These are phyloP conservation scores for Hamamelis virginiana DNA, from an alignment of 164 flowering plant species.

Conservation along the genomic window DNA sequence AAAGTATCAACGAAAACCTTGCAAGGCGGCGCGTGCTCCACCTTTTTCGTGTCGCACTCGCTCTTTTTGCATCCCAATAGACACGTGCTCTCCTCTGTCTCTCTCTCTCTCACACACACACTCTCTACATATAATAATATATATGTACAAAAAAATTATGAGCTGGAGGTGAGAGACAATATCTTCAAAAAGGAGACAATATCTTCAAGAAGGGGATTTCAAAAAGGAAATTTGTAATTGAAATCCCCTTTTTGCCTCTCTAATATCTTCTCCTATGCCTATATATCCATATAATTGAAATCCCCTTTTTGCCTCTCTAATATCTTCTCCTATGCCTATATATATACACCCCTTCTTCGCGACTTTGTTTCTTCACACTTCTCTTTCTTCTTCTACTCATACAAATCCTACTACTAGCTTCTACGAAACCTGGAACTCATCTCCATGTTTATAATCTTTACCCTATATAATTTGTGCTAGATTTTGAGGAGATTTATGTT, in stretches of 20 bases:
- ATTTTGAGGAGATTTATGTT: too few species aligned
- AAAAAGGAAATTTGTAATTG: slow-evolving; percentile 46
- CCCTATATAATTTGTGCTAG: too few species aligned
- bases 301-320: background rate
- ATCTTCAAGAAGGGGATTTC: too few species aligned
- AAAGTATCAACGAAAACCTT: too few species aligned
- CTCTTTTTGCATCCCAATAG: slow-evolving; percentile 11
- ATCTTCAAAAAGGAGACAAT: too few species aligned
- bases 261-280: background rate
- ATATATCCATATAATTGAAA: too few species aligned
- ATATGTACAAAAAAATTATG: slow-evolving; percentile 22
- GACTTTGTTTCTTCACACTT: background rate
- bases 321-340: too few species aligned
- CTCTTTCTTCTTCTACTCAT: background rate
- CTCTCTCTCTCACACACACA: slow-evolving; percentile 9
- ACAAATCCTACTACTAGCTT: background rate
- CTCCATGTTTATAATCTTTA: slow-evolving; percentile 1
- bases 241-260: slow-evolving; percentile 1
- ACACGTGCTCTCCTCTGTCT: background rate
- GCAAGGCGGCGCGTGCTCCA: background rate
- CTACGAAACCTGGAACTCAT: slow-evolving; percentile 9
- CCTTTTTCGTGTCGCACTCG: slow-evolving; percentile 7
- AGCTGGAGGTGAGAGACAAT: too few species aligned
- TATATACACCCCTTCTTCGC: background rate
- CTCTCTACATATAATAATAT: background rate